These are phyloP conservation scores for Misopates orontium DNA, from an alignment of 257 asterid genomes.

Conservation along the genomic window DNA sequence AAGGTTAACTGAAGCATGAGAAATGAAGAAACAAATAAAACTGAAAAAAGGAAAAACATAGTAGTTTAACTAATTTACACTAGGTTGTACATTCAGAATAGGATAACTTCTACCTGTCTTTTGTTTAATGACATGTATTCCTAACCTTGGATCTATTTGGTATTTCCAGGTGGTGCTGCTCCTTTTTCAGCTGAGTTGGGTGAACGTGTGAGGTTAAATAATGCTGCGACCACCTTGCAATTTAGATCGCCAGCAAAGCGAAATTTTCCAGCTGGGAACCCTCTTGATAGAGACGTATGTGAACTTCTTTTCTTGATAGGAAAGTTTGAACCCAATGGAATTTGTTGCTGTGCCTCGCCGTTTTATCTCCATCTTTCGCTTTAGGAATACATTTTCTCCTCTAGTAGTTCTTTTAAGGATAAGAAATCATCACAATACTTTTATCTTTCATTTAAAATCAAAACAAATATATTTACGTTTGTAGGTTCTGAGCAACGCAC, in stretches of 20 bases:
- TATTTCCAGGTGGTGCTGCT: conserved; percentile 50
- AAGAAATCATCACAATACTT: not conserved
- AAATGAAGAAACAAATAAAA: not conserved
- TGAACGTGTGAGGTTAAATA: conserved; percentile 59
- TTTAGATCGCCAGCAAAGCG: conserved; percentile 70
- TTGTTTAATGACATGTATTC: conserved; percentile 26
- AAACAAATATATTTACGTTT: conserved; percentile 20
- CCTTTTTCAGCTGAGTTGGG: conserved; percentile 54
- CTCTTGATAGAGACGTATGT: conserved; percentile 71
- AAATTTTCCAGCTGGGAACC: conserved; percentile 53
- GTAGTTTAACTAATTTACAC: not conserved
- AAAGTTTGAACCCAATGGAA: not conserved
- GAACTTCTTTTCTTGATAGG: not conserved
- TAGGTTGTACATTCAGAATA: not conserved
- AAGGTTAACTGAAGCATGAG: conserved; percentile 17
- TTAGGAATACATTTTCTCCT: not conserved
- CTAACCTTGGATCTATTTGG: conserved; percentile 24
- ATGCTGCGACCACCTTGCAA: conserved; percentile 56
- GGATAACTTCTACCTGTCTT: not conserved
- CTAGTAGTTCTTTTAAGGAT: not conserved
- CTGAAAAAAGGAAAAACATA: not conserved
- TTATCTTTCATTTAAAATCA: conserved; percentile 15
- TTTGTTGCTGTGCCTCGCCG: not conserved
- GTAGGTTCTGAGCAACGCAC: conserved; percentile 60
- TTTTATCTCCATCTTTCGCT: conserved; percentile 3